Base-by-base conservation (phyloP, 2,329 filamentous ascomycete genomes). In the Ophiostoma tasmaniense region DNA sequence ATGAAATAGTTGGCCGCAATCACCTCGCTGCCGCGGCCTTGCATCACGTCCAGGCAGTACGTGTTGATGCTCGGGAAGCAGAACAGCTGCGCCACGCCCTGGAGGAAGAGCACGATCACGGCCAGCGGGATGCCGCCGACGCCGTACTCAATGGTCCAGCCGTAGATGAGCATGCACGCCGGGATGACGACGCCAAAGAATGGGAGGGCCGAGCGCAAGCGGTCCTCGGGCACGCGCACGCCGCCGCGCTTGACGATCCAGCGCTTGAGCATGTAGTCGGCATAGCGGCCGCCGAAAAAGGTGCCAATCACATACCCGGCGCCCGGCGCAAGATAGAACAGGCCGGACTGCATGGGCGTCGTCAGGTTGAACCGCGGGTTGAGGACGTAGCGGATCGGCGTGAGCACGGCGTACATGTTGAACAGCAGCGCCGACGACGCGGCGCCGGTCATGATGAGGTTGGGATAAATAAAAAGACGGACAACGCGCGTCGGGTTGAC, bases 21-120 rank as follows among this genome's bases (percentile, higher is more conserved):
- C 3, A 94, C 90, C 75, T 95, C 91, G 3, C 89, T 86, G 61
- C 87, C 87, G 37, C 85, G 81, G 1, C 82, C 82, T 72, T 89
- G 89, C 88, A 93, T 92, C 14, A 94, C 90, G 76, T 95, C 91
- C 55, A 95, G 78, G 76, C 90, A 93, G 78, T 95, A 91, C 1
- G 88, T 89, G 75, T 91, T 90, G 70, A 91, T 74, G 71, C 83
- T 86, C 0, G 89, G 87, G 72, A 90, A 90, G 74, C 87, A 90
- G 73, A 90, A 88, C 2, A 90, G 77, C 70, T 91, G 88, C 1
- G 85, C 86, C 0, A 91, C 83, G 3, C 89, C 89, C 74, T 90
- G 88, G 1, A 88, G 66, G 73, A 91, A 91, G 84, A 91, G 88
- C 75, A 84, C 84, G 28, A 90, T 79, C 1, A 90, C 87, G 0